Percentiles rank a stretch among this genome's conserved stretches.
Evolutionary conservation across 352 stramenopile genomes (phyloP).

Genomic region (Globisporangium splendens): DNA sequence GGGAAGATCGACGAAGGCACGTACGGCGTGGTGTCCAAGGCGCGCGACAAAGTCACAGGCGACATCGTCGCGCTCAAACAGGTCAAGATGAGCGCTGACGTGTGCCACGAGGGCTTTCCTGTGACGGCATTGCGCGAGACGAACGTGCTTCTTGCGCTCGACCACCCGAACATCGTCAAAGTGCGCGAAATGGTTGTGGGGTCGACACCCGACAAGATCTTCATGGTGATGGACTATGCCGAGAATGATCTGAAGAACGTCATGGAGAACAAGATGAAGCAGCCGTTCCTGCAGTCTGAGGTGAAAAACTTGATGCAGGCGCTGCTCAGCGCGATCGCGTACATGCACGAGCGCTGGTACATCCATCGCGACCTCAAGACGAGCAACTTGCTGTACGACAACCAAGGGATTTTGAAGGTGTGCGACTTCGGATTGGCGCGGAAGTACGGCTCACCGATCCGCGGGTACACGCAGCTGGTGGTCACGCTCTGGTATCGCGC

Average conservation of each 20-base stretch:
- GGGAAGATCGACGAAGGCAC: conserved; percentile 94
- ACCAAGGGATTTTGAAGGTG: conserved; percentile 69
- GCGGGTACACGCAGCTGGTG: conserved; percentile 89
- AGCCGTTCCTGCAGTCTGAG: conserved; percentile 84
- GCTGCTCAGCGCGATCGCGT: conserved; percentile 83
- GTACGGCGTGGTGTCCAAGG: conserved; percentile 96
- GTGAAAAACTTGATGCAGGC: conserved; percentile 94
- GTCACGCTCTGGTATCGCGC: conserved; percentile 94
- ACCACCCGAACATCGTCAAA: conserved; percentile 85
- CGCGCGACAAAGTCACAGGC: conserved; percentile 83
- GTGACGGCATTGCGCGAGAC: conserved; percentile 84
- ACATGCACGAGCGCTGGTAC: conserved; percentile 92
- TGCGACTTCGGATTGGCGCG: conserved; percentile 86
- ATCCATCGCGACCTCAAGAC: conserved; percentile 98
- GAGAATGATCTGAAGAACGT: conserved; percentile 86
- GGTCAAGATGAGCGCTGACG: conserved; percentile 77
- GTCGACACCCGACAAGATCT: conserved; percentile 85
- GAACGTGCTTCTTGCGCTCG: conserved; percentile 77
- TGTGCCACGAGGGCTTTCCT: conserved; percentile 80
- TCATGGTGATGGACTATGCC: conserved; percentile 91
- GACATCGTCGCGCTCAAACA: conserved; percentile 94
- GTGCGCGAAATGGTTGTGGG: conserved; percentile 89
- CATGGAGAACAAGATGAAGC: conserved; percentile 81
- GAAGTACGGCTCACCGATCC: conserved; percentile 77
- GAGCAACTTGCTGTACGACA: conserved; percentile 96